Base-by-base conservation (phyloP, 805 yeast genomes). In the Metschnikowia aberdeeniae region DNA sequence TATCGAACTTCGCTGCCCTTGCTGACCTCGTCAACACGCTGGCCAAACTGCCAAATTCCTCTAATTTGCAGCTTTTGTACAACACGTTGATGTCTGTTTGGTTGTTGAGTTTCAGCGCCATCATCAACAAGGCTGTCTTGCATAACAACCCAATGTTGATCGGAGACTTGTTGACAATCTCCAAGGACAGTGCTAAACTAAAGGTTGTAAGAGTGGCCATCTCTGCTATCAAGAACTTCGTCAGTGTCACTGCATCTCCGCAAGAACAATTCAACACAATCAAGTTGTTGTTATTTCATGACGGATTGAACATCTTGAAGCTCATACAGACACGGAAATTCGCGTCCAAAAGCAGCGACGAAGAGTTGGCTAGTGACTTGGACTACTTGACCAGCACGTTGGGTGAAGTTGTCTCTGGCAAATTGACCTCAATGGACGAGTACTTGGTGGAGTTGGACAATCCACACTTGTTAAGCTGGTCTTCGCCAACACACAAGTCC, bases 371-470 rank as follows among this genome's bases (percentile, higher is more conserved):
- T 38, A 72, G 70, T 14, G 97, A 89, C 62, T 77, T 93, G 54
- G 72, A 69, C 19, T 62, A 67, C 28, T 71, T 93, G 52, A 68
- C 74, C 46, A 79, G 73, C 30, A 70, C 72, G n/a, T 75, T 92
- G 52, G 81, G 80, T 51, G 85, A 81, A 26, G 84, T 88, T 40
- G 89, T 84, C 50, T 78, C 82, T 40, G 62, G 61, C 42, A 81
- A 79, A 54, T 78, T 93, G 71, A 84, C 97, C 4, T 89, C 96
- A 1, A 87, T 92, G 63, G 98, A 93, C 60, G 97, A 90, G 63
- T 93, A 92, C 63, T 73, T 78, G 57, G 81, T 88, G 39, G 98
- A 93, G 67, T 76, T 93, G 50, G 83, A 81, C 49, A 81, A 90
- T 46, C 86, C 86, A 49, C 75, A 78, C 47, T 77, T 93, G 59